Evolutionary conservation across 164 flowering plant species (phyloP), one percentile per base, ranked within the genome.

Genomic region (Dillenia turbinata): DNA sequence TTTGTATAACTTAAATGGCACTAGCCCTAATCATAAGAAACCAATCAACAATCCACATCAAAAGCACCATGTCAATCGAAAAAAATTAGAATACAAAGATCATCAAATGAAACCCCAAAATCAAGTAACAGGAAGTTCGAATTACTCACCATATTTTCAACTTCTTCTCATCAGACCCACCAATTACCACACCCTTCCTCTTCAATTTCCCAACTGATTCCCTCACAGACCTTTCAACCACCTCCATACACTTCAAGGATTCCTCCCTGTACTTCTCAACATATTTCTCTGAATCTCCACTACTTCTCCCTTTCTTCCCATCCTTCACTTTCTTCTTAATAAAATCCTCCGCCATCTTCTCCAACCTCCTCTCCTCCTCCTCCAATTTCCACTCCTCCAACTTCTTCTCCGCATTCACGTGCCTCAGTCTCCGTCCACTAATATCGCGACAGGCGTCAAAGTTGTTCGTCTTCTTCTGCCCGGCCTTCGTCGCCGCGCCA

Each of bases 401-500:
- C 71, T 73, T 85, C 89, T 81, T 85, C 94, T 94, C 97, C 19
- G 99, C 96, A 67, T 94, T 91, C 56, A 91, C 99, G 49, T 95
- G 96, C 63, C 96, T 68, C 60, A 94, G 67, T 72, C 99, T 79
- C 67, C 96, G 73, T 10, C 99, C 99, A 59, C 91, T 91, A 97
- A 94, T 94, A 66, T 94, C 99, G 44, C 97, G 71, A 49, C 99
- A 95, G 12, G 99, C 99, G 62, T 95, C 97, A 70, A 89, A 89
- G 62, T 95, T 95, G 69, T 87, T 90, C 11, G 97, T 95, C 81
- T 95, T 95, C 79, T 91, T 94, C 79, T 95, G 99, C 9, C 99
- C 97, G 7, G 96, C 96, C 69, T 94, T 95, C 10, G 99, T 88
- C 24, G 88, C 99, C 9, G 97, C 96, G 1, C 97, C 99, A 9